Base-by-base conservation (phyloP, 352 stramenopile species). In the Peronospora farinosa region DNA sequence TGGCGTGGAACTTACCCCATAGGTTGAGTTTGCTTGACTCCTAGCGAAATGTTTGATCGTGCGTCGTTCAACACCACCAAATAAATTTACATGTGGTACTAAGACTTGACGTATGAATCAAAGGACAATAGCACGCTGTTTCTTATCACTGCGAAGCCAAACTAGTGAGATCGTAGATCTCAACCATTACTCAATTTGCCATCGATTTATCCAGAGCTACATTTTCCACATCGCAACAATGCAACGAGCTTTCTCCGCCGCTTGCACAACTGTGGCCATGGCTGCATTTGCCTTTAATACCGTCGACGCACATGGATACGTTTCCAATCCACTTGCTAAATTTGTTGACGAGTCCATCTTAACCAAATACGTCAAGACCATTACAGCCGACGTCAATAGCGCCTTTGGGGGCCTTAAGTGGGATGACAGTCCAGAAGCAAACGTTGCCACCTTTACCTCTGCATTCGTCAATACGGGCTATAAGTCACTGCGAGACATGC, bases 331-430 rank as follows among this genome's bases (percentile, higher is more conserved):
- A 8, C 46, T 33, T 0, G 70, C 70, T 12, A 56, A 78, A 40
- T 83, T 75, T 51, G 38, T 63, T 30, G 42, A 66, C 19, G 5
- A 58, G 1, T 42, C 51, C 19, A 63, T 37, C 8, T 43, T 48
- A 17, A 86, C 74, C 27, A 54, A 52, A 33, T 81, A 72, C 59
- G 48, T 47, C 27, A 60, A 35, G 45, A 71, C 47, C 60, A 84
- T 80, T 50, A 63, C 61, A 41, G 58, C 51, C 35, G 41, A 57
- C 35, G 57, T 71, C 25, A 69, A 72, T 36, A 61, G 40, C 9
- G 49, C 65, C 15, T 86, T 80, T 46, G 45, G 47, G 5, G 72
- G 72, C 15, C 69, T 77, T 48, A 84, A 83, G 62, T 84, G 61
- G 57, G 68, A 84, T 47, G 69, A 71, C 59, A 72, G 40, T 27